phyloP scores from a whole-genome alignment of 2,329 filamentous ascomycete species.

The Colletotrichum echinochloae region DNA sequence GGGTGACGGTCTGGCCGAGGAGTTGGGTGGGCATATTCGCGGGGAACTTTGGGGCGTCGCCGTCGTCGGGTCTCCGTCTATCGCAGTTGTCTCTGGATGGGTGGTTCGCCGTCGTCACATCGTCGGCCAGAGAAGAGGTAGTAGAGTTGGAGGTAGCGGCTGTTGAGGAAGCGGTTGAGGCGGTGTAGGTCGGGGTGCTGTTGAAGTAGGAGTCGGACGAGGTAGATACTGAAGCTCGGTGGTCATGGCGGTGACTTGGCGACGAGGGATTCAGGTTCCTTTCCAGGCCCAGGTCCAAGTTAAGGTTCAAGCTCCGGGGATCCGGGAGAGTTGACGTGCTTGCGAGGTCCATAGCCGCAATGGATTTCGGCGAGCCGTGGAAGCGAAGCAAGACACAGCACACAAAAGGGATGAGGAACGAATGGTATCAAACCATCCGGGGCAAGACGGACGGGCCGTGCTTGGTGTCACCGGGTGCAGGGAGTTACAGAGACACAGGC shows the following conservation, averaged over 20 bases:
- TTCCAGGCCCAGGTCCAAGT: conserved; percentile 12
- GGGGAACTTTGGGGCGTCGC: conserved; percentile 59
- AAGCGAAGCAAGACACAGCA: conserved; percentile 14
- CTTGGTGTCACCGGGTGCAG: conserved; percentile 4
- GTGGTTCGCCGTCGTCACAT: conserved; percentile 35
- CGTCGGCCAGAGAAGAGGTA: conserved; percentile 16
- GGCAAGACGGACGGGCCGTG: conserved; percentile 8
- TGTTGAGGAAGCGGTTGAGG: conserved; percentile 3
- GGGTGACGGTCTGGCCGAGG: conserved; percentile 82
- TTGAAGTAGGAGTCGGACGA: conserved; percentile 32
- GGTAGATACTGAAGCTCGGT: conserved; percentile 20
- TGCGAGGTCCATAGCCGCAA: conserved; percentile 39
- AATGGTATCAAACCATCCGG: conserved; percentile 36
- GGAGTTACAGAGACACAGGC: conserved; percentile 18
- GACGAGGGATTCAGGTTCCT: conserved; percentile 17
- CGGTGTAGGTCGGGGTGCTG: conserved; percentile 35
- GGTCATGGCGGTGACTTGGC: conserved; percentile 33
- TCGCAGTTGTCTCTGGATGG: conserved; percentile 60
- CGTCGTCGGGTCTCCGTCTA: conserved; percentile 62
- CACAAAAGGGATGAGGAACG: not conserved
- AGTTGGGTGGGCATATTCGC: conserved; percentile 73
- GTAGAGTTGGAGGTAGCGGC: conserved; percentile 4
- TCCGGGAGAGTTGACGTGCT: conserved; percentile 40
- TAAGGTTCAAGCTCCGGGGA: conserved; percentile 35
- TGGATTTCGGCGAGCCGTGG: conserved; percentile 30